Base-by-base conservation (phyloP, 768 basidiomycete species). In the Suillus alpinus region DNA sequence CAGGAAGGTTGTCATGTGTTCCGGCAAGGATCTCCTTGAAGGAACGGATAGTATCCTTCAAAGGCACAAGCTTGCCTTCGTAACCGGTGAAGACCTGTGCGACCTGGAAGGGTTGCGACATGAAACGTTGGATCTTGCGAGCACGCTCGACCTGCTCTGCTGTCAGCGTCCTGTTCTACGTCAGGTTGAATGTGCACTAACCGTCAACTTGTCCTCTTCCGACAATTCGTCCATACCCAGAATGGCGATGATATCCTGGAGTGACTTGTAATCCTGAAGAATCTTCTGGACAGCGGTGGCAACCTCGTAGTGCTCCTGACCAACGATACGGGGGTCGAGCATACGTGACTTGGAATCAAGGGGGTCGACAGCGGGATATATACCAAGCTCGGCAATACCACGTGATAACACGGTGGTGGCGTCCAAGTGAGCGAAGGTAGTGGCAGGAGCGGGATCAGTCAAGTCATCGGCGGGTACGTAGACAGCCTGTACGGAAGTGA, bases 201-300 rank as follows among this genome's bases (percentile, higher is more conserved):
- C 94, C 66, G 95, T 98, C 67, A 98, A 81, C 81, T 99, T 99
- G 82, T 99, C 97, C 82, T 98, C 97, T 76, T 99, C 97, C 18
- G 96, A 98, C 84, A 99, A 88, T 78, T 99, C 97, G 75, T 99
- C 97, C 97, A 99, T 99, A 85, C 97, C 97, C 71, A 99, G 80
- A 81, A 99, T 99, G 72, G 97, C 97, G 82, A 99, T 98, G 78
- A 98, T 99, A 85, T 99, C 97, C 79, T 96, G 94, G 67, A 96
- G 86, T 26, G 92, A 93, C 81, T 94, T 94, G 85, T 95, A 95
- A 75, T 94, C 92, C 80, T 94, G 92, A 59, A 94, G 91, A 71
- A 97, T 95, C 84, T 97, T 96, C 83, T 95, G 95, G 62, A 94
- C 93, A 55, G 93, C 92, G 61, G 95, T 97, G 62, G 97, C 97